Evolutionary conservation across 2,329 filamentous ascomycete genomes (phyloP).

Genomic region (Lachnellula suecica): DNA sequence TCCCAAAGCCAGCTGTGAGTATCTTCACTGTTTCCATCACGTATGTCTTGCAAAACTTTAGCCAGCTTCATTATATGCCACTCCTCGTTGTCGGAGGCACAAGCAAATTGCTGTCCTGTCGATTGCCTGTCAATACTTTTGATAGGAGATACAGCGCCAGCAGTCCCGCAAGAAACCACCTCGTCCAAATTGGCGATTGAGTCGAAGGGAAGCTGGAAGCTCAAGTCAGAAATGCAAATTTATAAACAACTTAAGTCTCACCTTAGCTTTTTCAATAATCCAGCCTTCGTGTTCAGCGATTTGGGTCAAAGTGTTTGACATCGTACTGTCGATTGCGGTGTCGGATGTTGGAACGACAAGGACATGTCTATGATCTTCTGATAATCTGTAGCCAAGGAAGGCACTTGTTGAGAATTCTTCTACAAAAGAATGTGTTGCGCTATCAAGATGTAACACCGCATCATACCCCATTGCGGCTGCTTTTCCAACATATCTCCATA

Average conservation of each 20-base stretch:
- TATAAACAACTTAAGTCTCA: conserved; percentile 64
- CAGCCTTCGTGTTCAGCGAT: conserved; percentile 80
- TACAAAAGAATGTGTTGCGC: conserved; percentile 76
- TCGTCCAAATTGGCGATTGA: conserved; percentile 64
- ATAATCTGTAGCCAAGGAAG: conserved; percentile 77
- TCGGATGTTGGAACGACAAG: conserved; percentile 84
- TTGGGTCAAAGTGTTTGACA: conserved; percentile 73
- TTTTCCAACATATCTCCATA: conserved; percentile 81
- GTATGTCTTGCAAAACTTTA: no score
- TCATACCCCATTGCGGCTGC: conserved; percentile 78
- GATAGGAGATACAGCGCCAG: conserved; percentile 87
- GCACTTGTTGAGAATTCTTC: conserved; percentile 96
- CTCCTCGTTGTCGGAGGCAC: no score
- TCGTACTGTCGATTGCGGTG: conserved; percentile 85
- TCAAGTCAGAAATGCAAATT: conserved; percentile 29
- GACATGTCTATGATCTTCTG: conserved; percentile 35
- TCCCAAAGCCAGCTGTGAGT: no score
- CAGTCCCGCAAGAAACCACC: conserved; percentile 89
- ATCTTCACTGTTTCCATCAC: no score
- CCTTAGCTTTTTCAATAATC: conserved; percentile 81
- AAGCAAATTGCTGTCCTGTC: no score
- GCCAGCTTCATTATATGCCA: no score
- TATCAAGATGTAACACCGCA: conserved; percentile 95
- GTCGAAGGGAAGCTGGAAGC: conserved; percentile 45
- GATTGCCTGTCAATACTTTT: conserved; percentile 80